Base-by-base conservation (phyloP, 2,329 filamentous ascomycete species). In the Rutstroemia sp. region DNA sequence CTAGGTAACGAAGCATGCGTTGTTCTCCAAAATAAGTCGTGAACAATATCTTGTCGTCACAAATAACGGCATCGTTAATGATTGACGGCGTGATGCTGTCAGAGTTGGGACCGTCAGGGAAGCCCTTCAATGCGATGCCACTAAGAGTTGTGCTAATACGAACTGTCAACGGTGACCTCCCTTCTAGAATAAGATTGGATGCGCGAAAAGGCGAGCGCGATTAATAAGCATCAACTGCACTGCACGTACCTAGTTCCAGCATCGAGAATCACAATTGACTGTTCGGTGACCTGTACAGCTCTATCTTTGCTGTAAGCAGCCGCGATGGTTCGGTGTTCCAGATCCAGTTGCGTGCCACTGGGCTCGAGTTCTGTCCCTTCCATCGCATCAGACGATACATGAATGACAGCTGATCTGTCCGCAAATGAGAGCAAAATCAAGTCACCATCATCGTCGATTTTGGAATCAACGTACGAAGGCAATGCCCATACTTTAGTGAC, bases 401-500 rank as follows among this genome's bases (percentile, higher is more conserved):
- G 71, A 18, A 85, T 57, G 4, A 68, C 57, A 39, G 65, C 59
- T 16, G 69, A 70, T 50, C 58, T 57, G 52, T 67, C 61, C 37
- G 59, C 64, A 19, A 66, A 38, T 12, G 66, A 66, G 18, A 70
- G 57, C 5, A 71, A 58, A 37, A 69, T 64, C 18, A 66, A 38
- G 12, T 62, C 63, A n/a, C 54, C 61, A 30, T 58, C 58, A 39
- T 45, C 39, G 23, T 60, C 60, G 2, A 57, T 51, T 34, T 39
- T 27, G 4, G 52, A 49, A 42, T 59, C 48, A 30, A 54, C 59
- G 7, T 61, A 38, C 50, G 59, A 54, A n/a, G 57, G 58, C 14
- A 85, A 74, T 12, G 77, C 71, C 81, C 82, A 86, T 16, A 75
- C 77, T 49, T 77, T 73, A 51, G 74, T 77, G 34, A 82, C 74